Percentiles rank a stretch among this genome's conserved stretches.
Conservation (phyloP, 768 basidiomycete genomes). For the Phanerochaete sordida region DNA sequence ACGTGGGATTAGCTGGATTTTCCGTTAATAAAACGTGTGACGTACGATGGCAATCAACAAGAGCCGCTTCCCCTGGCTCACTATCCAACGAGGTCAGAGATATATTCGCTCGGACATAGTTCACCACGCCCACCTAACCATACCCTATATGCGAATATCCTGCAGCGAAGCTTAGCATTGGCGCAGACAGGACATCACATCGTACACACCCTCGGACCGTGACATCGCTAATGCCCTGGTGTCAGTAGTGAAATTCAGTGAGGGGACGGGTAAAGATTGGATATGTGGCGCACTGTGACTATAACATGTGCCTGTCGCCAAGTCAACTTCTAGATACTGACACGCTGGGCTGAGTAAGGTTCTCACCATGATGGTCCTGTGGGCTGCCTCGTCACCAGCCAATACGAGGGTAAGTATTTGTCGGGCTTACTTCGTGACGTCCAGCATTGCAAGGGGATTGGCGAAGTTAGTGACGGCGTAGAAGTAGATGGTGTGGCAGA, state of each 20-base stretch:
- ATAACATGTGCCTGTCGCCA: conserved; percentile 5
- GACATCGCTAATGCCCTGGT: conserved; percentile 22
- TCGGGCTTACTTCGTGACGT: conserved; percentile 17
- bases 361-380: conserved; percentile 20
- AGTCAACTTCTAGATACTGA: too few species aligned
- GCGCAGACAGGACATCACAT: too few species aligned
- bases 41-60: conserved; percentile 19
- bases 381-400: background rate
- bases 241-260: background rate
- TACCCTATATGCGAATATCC: conserved; percentile 23
- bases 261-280: too few species aligned
- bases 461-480: conserved; percentile 23
- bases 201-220: conserved; percentile 19
- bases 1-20: too few species aligned
- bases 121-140: conserved; percentile 14
- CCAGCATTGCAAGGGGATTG: conserved; percentile 13
- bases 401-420: background rate
- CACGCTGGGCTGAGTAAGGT: background rate
- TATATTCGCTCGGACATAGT: background rate
- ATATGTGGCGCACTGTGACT: conserved; percentile 13
- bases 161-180: background rate
- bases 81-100: background rate
- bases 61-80: conserved; percentile 18
- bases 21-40: background rate
- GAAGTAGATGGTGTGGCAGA: conserved; percentile 19